Base-by-base conservation (phyloP, 192 early-diverging fungal genomes). In the Thamnidium elegans region DNA sequence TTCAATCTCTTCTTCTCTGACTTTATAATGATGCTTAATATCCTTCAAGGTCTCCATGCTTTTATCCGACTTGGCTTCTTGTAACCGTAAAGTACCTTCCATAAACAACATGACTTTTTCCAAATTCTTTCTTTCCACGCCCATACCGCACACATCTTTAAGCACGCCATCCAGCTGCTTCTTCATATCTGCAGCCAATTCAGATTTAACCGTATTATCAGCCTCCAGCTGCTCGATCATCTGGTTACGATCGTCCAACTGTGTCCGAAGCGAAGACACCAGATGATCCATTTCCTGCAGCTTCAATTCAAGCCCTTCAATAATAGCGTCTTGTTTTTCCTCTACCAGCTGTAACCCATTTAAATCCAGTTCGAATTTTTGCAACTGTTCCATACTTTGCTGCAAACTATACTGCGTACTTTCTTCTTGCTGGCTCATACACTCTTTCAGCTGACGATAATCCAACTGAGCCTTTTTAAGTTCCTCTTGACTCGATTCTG, bases 271-370 rank as follows among this genome's bases (percentile, higher is more conserved):
- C 17, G 52, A 32, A 39, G 7, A 21, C 0, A 58, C 45, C 8
- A 61, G 42, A 26, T 62, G 55, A n/a, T 69, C 53, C 73, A 75
- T 68, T n/a, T 75, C 73, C 10, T 42, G 51, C 21, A 75, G 30
- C 48, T 75, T 69, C 0, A 43, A 17, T 31, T 75, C 73, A 3
- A 69, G 32, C 3, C 63, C 51, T 26, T 54, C 20, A 19, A 75
- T 75, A 23, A 75, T 62, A 7, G 23, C 54, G 26, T 75, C 73
- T 67, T 75, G 73, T 26, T 75, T 70, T 23, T 63, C 53, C n/a
- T 70, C 73, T 10, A 75, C 73, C 10, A 47, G 39, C 6, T 48
- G 63, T 15, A 75, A 23, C 15, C 63, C 67, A 31, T 55, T 50
- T 15, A 75, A 31, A 45, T 75, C 73, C 21, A 58, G 31, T 17